Base-by-base conservation (phyloP, 805 yeast species). In the Saccharomycopsis fermentans region DNA sequence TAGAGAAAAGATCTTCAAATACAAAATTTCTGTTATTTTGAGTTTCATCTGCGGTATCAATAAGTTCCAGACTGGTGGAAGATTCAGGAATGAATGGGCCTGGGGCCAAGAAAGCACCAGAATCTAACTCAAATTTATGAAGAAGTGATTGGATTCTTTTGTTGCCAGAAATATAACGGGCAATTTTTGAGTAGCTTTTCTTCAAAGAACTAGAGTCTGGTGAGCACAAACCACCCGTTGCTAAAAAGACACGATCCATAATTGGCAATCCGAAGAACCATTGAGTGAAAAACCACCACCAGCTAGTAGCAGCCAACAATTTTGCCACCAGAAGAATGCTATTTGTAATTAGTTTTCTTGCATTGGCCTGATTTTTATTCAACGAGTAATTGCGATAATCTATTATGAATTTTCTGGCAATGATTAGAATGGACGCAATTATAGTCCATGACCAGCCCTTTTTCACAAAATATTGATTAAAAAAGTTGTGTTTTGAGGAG, bases 381-480 rank as follows among this genome's bases (percentile, higher is more conserved):
- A 47, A 26, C 4, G 55, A 40, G 14, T 24, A 21, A 3, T 14
- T 24, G 14, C 32, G 24, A 21, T 34, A 32, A n/a, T 36, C 55
- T 16, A 52, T 32, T 6, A 35, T 12, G 4, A 26, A 2, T 24
- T 37, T 26, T 24, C 26, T 37, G n/a, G 21, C 47, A 19, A 24
- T 43, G 27, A 55, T 39, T 26, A 36, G 78, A 65, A 9, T 27
- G 26, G 72, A 77, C 3, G 77, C 76, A 3, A 78, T 4, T 0
- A 82, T 70, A 1, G 96, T 90, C 98, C 97, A 94, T 16, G 81
- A 76, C 98, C 98, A 94, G 1, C 97, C 98, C 27, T 77, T 78
- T 66, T 92, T 94, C 40, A 92, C 97, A 68, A 94, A 88, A 6
- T 78, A 53, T 21, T 77, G 77, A 70, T 92, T 92, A 61, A 91